Base-by-base conservation (phyloP, 371 early-diverging fungal species). In the Mucor irregularis region DNA sequence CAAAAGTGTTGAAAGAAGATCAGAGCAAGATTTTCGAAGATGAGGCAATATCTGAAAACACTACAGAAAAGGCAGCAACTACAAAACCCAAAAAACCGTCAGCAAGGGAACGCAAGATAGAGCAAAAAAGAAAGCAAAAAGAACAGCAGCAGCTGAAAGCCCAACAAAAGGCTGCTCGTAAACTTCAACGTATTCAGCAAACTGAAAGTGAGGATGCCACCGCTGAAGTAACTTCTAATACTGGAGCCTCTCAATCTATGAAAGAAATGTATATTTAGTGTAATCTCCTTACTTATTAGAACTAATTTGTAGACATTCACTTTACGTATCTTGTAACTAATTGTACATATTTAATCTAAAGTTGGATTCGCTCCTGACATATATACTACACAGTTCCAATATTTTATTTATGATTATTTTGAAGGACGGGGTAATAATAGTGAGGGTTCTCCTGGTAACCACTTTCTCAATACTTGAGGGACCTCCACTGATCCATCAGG, bases 401-500 rank as follows among this genome's bases (percentile, higher is more conserved):
- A n/a, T n/a, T n/a, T n/a, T n/a, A n/a, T n/a, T n/a, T n/a, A n/a
- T n/a, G n/a, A n/a, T n/a, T n/a, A n/a, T n/a, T n/a, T n/a, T n/a
- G n/a, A n/a, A n/a, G n/a, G n/a, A n/a, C n/a, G n/a, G n/a, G 19
- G 40, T 9, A 8, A 21, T 30, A 17, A 58, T 28, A 21, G 24
- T 2, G 25, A 19, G 16, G 75, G 75, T 34, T 73, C 61, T 19
- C 82, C 81, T 6, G 76, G 79, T 64, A 90, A 71, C 81, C 82
- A 96, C 24, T 88, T 88, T 48, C 87, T 74, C 42, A 97, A 67
- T 10, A 75, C 83, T 25, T 76, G 53, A 1, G 96, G 97, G 19
- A 95, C 68, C 3, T 51, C 53, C 4, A 94, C 82, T 5, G 84
- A 80, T 0, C 93, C 94, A 49, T 92, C 82, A 6, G 69, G 50